Percentiles rank a stretch among this genome's conserved stretches.
Conservation (phyloP, 2,329 filamentous ascomycete genomes). For the Paracoccidioides lutzii region DNA sequence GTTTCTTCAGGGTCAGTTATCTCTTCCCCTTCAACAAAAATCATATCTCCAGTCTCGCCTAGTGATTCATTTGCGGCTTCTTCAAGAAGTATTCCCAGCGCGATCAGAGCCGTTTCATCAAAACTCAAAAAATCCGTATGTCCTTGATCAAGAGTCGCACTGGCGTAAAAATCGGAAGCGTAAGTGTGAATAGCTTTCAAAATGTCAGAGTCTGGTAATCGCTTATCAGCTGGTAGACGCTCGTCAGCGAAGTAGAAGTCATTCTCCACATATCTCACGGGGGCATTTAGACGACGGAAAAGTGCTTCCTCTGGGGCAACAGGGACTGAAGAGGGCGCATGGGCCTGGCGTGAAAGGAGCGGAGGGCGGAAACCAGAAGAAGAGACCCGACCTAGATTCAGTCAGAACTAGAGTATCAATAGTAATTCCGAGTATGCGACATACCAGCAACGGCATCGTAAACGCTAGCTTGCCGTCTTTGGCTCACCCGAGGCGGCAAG, state of each 20-base stretch:
- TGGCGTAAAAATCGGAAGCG: slow-evolving; percentile 42
- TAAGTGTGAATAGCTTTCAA: slow-evolving; percentile 46
- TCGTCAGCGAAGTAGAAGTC: slow-evolving; percentile 44
- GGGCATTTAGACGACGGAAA: slow-evolving; percentile 40
- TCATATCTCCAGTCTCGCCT: slow-evolving; percentile 46
- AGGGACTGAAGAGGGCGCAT: slow-evolving; percentile 24
- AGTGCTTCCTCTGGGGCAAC: slow-evolving; percentile 47
- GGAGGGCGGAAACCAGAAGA: slow-evolving; percentile 22
- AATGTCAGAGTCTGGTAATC: slow-evolving; percentile 44
- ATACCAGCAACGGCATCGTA: slow-evolving; percentile 48
- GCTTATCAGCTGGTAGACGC: slow-evolving; percentile 25
- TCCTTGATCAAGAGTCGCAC: slow-evolving; percentile 21
- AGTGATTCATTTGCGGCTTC: slow-evolving; percentile 41
- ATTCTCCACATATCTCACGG: slow-evolving; percentile 39
- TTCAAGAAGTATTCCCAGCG: slow-evolving; percentile 48
- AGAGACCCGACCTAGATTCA: slow-evolving; percentile 34
- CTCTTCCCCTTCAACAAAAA: slow-evolving; percentile 39
- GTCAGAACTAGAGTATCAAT: slow-evolving; percentile 7
- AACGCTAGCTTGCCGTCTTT: slow-evolving; percentile 32
- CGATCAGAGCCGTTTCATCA: slow-evolving; percentile 50
- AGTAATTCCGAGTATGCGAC: neutral
- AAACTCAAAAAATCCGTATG: slow-evolving; percentile 38
- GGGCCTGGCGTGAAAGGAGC: slow-evolving; percentile 16
- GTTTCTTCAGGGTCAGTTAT: slow-evolving; percentile 14
- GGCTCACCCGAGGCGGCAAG: neutral